Evolutionary conservation across 2,329 filamentous ascomycete species (phyloP).

Genomic region (Diaporthe amygdali): DNA sequence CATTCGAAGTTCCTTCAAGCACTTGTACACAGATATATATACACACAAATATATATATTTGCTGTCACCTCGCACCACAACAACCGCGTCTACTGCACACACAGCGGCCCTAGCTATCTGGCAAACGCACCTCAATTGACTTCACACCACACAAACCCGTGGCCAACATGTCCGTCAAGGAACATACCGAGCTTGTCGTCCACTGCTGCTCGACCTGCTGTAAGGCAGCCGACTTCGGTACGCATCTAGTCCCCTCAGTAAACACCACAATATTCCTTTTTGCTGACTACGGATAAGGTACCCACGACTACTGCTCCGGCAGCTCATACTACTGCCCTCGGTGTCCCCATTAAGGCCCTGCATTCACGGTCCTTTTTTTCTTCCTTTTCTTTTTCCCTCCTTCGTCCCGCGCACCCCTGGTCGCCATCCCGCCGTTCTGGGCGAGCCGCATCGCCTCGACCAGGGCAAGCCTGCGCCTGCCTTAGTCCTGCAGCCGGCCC

Average conservation of each 20-base stretch:
- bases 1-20: background rate
- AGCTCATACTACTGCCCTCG: slow-evolving; percentile 46
- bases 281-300: slow-evolving; percentile 27
- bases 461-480: slow-evolving; percentile 1
- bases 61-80: background rate
- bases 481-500: slow-evolving; percentile 22
- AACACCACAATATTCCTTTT: background rate
- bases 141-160: background rate
- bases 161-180: slow-evolving; percentile 46
- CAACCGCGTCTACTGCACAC: background rate
- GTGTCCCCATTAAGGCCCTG: slow-evolving; percentile 42
- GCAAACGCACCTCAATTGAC: background rate
- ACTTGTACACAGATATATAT: background rate
- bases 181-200: slow-evolving; percentile 50
- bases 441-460: slow-evolving; percentile 29
- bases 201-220: slow-evolving; percentile 59
- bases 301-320: slow-evolving; percentile 54
- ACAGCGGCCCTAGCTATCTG: background rate
- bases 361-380: background rate
- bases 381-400: background rate
- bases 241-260: background rate
- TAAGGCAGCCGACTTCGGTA: slow-evolving; percentile 53
- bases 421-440: slow-evolving; percentile 30
- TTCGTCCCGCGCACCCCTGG: background rate
- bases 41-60: background rate